Evolutionary conservation across 495 filamentous ascomycete genomes (phyloP).

Genomic region (Podospora comata): DNA sequence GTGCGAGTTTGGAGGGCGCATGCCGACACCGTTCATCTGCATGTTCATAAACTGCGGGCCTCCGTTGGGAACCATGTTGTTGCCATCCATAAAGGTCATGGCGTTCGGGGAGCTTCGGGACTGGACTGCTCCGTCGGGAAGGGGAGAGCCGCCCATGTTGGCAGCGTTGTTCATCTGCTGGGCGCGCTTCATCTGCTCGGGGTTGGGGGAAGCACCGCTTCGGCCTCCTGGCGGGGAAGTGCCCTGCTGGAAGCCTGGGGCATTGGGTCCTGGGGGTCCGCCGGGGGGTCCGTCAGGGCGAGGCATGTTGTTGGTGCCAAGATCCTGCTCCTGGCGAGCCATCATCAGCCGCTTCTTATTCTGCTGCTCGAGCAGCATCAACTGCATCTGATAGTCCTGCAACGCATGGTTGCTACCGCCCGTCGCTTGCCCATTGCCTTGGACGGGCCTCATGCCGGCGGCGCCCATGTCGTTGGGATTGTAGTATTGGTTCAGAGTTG

Average conservation of each 20-base stretch:
- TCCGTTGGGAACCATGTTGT: constrained; percentile 57
- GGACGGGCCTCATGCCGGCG: constrained; percentile 57
- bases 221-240: constrained; percentile 80
- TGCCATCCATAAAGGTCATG: constrained; percentile 64
- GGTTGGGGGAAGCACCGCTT: constrained; percentile 83
- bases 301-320: constrained; percentile 48
- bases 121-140: constrained; percentile 67
- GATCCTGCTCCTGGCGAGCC: constrained; percentile 95
- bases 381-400: constrained; percentile 98
- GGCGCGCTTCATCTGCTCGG: constrained; percentile 85
- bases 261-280: constrained; percentile 50
- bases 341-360: constrained; percentile 97
- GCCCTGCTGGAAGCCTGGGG: constrained; percentile 57
- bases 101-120: constrained; percentile 79
- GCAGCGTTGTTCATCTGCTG: constrained; percentile 82
- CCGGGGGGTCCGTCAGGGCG: constrained; percentile 60
- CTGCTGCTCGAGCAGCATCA: constrained; percentile 98
- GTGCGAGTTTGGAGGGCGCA: constrained; percentile 86
- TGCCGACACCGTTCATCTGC: constrained; percentile 66
- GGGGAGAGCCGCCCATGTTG: constrained; percentile 71
- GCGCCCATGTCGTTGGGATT: constrained; percentile 49
- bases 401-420: constrained; percentile 84
- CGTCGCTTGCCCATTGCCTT: constrained; percentile 49
- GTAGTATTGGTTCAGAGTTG: constrained; percentile 66
- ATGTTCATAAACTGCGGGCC: constrained; percentile 38